Percentiles rank a stretch among this genome's conserved stretches.
phyloP scores from a whole-genome alignment of 805 yeast genomes.

The Groenewaldozyma tartarivorans region DNA sequence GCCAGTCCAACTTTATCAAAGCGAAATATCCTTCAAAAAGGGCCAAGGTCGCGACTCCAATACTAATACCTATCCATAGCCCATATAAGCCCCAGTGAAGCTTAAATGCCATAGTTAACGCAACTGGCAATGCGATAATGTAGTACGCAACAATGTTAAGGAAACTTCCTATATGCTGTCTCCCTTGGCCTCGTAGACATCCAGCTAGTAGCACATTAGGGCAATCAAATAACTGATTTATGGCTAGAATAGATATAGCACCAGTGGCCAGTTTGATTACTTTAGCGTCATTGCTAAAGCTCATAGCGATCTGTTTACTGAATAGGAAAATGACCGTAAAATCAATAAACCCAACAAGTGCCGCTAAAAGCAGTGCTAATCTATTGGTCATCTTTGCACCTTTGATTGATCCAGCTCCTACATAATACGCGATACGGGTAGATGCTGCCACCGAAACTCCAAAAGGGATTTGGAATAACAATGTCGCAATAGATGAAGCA shows the following conservation, averaged over 20 bases:
- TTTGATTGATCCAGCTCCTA: conserved; percentile 44
- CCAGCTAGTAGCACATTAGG: conserved; percentile 66
- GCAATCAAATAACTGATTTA: conserved; percentile 62
- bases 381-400: conserved; percentile 40
- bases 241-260: conserved; percentile 55
- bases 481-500: conserved; percentile 50
- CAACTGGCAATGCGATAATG: conserved; percentile 47
- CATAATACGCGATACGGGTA: conserved; percentile 60
- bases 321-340: conserved; percentile 39
- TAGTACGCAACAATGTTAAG: conserved; percentile 66
- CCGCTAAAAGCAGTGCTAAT: conserved; percentile 47
- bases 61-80: conserved; percentile 65
- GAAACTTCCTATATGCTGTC: conserved; percentile 63
- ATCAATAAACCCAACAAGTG: conserved; percentile 38
- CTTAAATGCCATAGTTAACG: conserved; percentile 46
- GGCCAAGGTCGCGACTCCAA: conserved; percentile 32
- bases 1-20: not conserved
- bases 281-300: conserved; percentile 49
- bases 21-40: conserved; percentile 7
- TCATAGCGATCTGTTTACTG: conserved; percentile 37
- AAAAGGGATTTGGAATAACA: conserved; percentile 63
- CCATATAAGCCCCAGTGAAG: conserved; percentile 46
- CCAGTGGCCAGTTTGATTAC: conserved; percentile 44
- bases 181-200: conserved; percentile 64
- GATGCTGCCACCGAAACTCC: conserved; percentile 61